Percentiles rank a stretch among this genome's conserved stretches.
These are phyloP conservation scores for Clavispora fructus DNA, from an alignment of 805 yeast genomes.

Conservation along the genomic window DNA sequence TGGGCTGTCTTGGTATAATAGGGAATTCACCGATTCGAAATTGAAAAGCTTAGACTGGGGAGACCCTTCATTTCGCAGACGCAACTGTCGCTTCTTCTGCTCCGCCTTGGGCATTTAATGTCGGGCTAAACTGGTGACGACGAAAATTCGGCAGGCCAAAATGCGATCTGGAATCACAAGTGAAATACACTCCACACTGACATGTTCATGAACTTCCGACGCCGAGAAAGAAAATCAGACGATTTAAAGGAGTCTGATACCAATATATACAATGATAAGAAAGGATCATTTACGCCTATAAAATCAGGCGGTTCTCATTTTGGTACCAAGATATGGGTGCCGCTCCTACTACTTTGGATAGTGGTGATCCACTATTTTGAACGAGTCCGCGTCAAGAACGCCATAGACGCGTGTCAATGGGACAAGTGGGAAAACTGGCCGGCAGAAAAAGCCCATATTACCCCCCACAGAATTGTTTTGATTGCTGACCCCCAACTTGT, in stretches of 20 bases:
- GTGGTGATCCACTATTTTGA: constrained; percentile 27
- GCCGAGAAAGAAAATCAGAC: background rate
- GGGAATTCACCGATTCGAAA: constrained; percentile 28
- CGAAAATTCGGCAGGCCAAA: background rate
- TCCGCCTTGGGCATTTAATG: constrained; percentile 2
- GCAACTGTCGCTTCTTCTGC: constrained; percentile 18
- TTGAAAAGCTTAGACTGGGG: constrained; percentile 21
- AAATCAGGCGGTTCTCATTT: background rate
- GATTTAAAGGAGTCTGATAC: background rate
- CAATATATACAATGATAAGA: background rate
- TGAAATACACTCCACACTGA: background rate
- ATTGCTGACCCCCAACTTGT: constrained; percentile 94
- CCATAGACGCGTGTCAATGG: constrained; percentile 46
- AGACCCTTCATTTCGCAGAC: constrained; percentile 21
- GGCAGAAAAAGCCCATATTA: constrained; percentile 11
- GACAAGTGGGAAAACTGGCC: constrained; percentile 59
- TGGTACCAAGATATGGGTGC: constrained; percentile 6
- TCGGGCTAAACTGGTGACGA: background rate
- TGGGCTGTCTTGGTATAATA: constrained; percentile 18
- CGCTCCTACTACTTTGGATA: constrained; percentile 21
- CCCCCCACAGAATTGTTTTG: constrained; percentile 47
- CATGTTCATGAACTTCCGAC: constrained; percentile 2
- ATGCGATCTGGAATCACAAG: background rate
- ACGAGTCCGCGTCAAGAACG: constrained; percentile 21
- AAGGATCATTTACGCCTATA: background rate